A percentile compares a stretch with the other conserved stretches of the same genome.
These are phyloP conservation scores for Daldinia caldariorum DNA, from an alignment of 495 filamentous ascomycete genomes.

Conservation along the genomic window DNA sequence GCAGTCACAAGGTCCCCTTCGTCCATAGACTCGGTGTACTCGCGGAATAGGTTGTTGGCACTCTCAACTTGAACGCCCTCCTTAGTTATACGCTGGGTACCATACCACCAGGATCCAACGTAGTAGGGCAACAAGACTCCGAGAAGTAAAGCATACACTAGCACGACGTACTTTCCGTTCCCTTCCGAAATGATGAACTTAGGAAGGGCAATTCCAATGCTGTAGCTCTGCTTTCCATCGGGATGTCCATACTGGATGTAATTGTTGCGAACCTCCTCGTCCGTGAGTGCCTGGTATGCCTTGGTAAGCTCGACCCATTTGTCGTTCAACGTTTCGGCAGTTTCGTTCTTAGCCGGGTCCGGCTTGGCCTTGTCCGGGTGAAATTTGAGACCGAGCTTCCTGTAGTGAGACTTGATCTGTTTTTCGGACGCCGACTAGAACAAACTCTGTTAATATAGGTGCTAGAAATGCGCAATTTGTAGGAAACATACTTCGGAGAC, in stretches of 20 bases:
- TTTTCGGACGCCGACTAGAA: conserved; percentile 81
- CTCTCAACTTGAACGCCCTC: conserved; percentile 91
- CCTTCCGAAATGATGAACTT: conserved; percentile 92
- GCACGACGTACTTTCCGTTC: conserved; percentile 92
- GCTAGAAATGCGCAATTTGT: conserved; percentile 21
- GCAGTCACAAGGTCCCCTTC: conserved; percentile 81
- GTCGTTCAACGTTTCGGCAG: conserved; percentile 82
- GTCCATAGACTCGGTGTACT: conserved; percentile 84
- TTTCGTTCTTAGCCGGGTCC: conserved; percentile 87
- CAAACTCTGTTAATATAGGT: conserved; percentile 23
- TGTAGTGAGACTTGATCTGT: conserved; percentile 89
- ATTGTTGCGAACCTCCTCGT: conserved; percentile 97
- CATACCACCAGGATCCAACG: conserved; percentile 98
- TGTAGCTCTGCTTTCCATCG: conserved; percentile 96
- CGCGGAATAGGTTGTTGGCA: conserved; percentile 90
- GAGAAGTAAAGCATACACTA: conserved; percentile 86
- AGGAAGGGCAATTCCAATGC: conserved; percentile 95
- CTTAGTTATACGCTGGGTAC: conserved; percentile 88
- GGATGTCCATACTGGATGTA: conserved; percentile 95
- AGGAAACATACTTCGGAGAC: conserved; percentile 73
- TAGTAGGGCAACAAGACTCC: conserved; percentile 92
- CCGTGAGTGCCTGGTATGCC: conserved; percentile 95
- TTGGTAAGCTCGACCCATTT: conserved; percentile 94
- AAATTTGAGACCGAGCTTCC: conserved; percentile 81
- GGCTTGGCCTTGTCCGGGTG: conserved; percentile 92